Percentiles rank a stretch among this genome's conserved stretches.
phyloP scores from a whole-genome alignment of 2,329 filamentous ascomycete species.

The Rutstroemia sydowiana region DNA sequence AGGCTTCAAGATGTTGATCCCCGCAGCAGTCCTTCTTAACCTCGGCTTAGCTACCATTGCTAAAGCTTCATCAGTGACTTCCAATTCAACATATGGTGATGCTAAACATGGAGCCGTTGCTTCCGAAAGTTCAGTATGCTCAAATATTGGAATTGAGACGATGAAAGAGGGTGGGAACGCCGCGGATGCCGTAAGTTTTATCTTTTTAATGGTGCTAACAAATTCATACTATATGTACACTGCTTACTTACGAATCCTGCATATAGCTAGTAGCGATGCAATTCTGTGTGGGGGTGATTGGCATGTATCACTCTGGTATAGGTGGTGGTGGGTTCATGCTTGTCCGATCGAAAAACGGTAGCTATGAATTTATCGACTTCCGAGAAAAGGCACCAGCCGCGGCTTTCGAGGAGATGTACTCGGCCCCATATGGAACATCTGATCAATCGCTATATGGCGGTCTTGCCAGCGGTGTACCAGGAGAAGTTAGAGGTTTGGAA shows the following conservation, averaged over 20 bases:
- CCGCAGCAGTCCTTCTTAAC: background rate
- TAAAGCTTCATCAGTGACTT: background rate
- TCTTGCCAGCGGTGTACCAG: conserved; percentile 47
- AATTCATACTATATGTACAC: background rate
- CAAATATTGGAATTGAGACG: conserved; percentile 58
- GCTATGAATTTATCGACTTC: conserved; percentile 62
- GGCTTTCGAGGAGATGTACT: conserved; percentile 55
- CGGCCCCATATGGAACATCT: conserved; percentile 39
- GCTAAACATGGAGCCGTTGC: conserved; percentile 54
- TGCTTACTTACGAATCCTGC: background rate
- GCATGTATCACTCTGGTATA: conserved; percentile 52
- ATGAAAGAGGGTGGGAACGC: conserved; percentile 52
- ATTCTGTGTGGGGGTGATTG: conserved; percentile 46
- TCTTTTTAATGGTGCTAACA: background rate
- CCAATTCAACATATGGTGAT: background rate
- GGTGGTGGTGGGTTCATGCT: conserved; percentile 64
- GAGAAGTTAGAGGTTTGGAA: conserved; percentile 37
- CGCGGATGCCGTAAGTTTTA: conserved; percentile 39
- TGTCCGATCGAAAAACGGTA: conserved; percentile 50
- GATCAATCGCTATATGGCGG: conserved; percentile 49
- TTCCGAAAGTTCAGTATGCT: conserved; percentile 63
- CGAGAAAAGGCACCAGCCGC: conserved; percentile 61
- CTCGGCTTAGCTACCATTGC: background rate
- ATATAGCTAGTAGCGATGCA: conserved; percentile 44
- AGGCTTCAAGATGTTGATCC: background rate